Evolutionary conservation across 2,329 filamentous ascomycete species (phyloP).

Genomic region (Claviceps fusiformis): DNA sequence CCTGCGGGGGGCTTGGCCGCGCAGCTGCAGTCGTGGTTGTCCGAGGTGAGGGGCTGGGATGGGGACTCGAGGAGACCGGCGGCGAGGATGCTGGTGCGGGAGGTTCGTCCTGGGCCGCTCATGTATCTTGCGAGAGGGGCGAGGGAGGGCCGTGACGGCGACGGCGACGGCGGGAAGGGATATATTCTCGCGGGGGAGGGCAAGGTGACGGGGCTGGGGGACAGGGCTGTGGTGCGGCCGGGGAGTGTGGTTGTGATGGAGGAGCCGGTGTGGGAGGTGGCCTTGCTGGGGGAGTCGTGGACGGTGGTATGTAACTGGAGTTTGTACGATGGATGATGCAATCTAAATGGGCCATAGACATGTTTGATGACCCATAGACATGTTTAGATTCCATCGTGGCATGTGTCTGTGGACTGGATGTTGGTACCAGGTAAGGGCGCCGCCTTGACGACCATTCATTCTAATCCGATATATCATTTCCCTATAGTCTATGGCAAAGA

Average conservation of each 20-base stretch:
- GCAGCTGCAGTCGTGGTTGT: conserved; percentile 26
- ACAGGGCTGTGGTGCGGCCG: conserved; percentile 13
- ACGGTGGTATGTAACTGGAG: conserved; percentile 27
- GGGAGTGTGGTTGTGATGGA: conserved; percentile 21
- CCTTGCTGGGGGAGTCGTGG: conserved; percentile 21
- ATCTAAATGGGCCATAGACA: too few species aligned
- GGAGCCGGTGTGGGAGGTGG: conserved; percentile 25
- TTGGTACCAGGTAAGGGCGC: too few species aligned
- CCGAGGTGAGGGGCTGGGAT: conserved; percentile 25
- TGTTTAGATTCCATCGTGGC: too few species aligned
- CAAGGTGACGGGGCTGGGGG: conserved; percentile 21
- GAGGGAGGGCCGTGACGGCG: conserved; percentile 6
- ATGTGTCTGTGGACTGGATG: too few species aligned
- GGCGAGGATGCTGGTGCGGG: conserved; percentile 16
- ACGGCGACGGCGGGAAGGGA: conserved; percentile 6
- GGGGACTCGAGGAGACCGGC: conserved; percentile 4
- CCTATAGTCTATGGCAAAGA: too few species aligned
- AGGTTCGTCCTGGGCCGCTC: conserved; percentile 16
- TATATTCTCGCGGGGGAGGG: conserved; percentile 26
- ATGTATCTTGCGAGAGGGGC: conserved; percentile 21
- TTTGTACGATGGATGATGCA: background rate
- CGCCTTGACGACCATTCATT: too few species aligned
- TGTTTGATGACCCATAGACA: too few species aligned
- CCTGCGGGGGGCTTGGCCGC: conserved; percentile 24
- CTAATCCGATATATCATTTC: too few species aligned